These are phyloP conservation scores for Skeletonema costatum DNA, from an alignment of 108 stramenopile species.

Conservation along the genomic window DNA sequence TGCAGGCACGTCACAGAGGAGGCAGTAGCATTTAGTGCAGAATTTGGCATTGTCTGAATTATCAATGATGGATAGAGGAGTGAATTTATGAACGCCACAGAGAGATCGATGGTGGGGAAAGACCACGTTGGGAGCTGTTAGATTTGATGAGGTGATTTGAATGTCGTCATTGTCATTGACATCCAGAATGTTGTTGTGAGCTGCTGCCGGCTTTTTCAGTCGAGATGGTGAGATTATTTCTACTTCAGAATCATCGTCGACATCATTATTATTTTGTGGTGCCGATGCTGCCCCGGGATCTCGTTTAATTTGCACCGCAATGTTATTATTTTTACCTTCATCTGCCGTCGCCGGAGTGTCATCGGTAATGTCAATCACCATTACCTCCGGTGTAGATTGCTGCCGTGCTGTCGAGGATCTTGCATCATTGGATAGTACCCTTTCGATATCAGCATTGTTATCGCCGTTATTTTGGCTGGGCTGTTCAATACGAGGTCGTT, in stretches of 20 bases:
- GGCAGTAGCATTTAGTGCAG: conserved; percentile 77
- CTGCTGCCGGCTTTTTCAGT: background rate
- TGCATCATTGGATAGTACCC: no score
- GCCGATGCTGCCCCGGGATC: background rate
- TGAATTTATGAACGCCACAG: conserved; percentile 54
- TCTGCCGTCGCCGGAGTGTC: background rate
- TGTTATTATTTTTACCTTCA: background rate
- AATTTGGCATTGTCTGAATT: conserved; percentile 19
- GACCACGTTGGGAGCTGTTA: conserved; percentile 62
- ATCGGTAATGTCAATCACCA: background rate
- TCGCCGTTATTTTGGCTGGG: background rate
- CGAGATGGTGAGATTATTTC: background rate
- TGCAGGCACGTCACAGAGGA: conserved; percentile 58
- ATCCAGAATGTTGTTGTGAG: background rate
- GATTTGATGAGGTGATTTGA: conserved; percentile 39
- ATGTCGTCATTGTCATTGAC: conserved; percentile 42
- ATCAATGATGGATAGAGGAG: background rate
- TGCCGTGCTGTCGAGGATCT: no score
- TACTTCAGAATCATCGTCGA: background rate
- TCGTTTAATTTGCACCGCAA: background rate
- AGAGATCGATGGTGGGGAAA: conserved; percentile 56
- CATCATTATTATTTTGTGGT: background rate
- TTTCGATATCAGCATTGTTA: background rate
- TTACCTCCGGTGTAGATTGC: background rate
- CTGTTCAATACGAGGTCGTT: background rate